Base-by-base conservation (phyloP, 768 basidiomycete species). In the Boletus reticuloceps region DNA sequence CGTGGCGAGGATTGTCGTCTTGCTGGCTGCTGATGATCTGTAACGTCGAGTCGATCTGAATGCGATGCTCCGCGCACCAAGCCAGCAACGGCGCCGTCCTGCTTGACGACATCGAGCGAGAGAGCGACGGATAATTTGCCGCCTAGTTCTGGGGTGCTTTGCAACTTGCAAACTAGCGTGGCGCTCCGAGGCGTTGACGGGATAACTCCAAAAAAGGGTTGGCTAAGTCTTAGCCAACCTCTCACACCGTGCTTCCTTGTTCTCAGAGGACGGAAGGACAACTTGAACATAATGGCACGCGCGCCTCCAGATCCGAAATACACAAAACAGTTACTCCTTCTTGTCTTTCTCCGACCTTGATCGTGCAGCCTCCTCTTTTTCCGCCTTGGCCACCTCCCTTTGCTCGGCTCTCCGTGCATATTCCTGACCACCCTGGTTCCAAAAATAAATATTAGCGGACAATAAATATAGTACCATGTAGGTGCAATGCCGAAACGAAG, bases 351-450 rank as follows among this genome's bases (percentile, higher is more conserved):
- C 65, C 14, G 56, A 40, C 9, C 54, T 37, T 17, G 58, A 38
- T 40, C 48, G 56, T 17, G 54, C 32, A 22, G n/a, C 60, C 54
- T 62, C 65, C 51, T 60, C 66, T 51, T 65, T 67, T 34, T 66
- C 68, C 53, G 74, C 77, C 58, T 64, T 71, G 27, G 66, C 68
- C 58, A 75, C 61, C 51, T 77, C 77, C 60, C 61, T 71, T 55
- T 68, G 79, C 63, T 89, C 89, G 46, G 74, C 59, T 29, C 88
- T 83, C 55, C 75, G 77, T 29, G 89, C 89, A 65, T 88, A 94
- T 75, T 91, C 92, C 66, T 94, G 91, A 20, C 92, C 93, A 52
- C 83, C 86, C 86, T 94, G 74, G 50, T n/a, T 44, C 56, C 59
- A 51, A 54, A 57, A 58, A 45, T 53, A 55, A 43, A 13, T 8